phyloP scores from a whole-genome alignment of 257 asterid species.

The Fraxinus excelsior region DNA sequence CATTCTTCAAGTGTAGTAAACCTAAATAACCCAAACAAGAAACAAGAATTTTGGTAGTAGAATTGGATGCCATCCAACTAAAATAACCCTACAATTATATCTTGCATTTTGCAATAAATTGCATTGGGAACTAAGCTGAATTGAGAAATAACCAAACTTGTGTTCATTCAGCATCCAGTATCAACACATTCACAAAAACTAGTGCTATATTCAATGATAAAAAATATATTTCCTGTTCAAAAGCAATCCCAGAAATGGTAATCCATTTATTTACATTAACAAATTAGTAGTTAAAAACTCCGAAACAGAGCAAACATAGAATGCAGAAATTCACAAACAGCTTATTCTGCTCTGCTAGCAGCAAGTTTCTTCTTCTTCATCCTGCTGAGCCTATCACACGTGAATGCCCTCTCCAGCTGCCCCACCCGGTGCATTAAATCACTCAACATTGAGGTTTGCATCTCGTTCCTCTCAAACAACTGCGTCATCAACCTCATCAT shows the following conservation, averaged over 20 bases:
- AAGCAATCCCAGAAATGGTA: background rate
- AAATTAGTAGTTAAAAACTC: background rate
- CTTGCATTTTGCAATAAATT: background rate
- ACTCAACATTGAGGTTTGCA: constrained; percentile 46
- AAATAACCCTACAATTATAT: background rate
- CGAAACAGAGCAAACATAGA: background rate
- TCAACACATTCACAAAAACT: background rate
- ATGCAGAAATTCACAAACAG: background rate
- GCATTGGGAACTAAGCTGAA: background rate
- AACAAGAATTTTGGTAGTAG: background rate
- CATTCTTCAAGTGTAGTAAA: background rate
- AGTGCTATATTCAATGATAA: background rate
- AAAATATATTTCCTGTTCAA: background rate
- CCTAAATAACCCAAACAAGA: background rate
- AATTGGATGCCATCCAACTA: background rate
- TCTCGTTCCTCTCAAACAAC: constrained; percentile 49
- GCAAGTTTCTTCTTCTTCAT: constrained; percentile 34
- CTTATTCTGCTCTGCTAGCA: constrained; percentile 15
- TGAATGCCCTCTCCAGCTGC: constrained; percentile 60
- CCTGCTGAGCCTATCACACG: constrained; percentile 63
- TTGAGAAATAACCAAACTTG: background rate
- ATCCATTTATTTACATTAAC: background rate
- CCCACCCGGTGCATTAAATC: constrained; percentile 47
- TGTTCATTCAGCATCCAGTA: background rate
- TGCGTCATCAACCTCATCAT: constrained; percentile 65